Evolutionary conservation across 352 stramenopile species (phyloP), one percentile per base, ranked within the genome.

Genomic region (Elongisporangium undulatum): DNA sequence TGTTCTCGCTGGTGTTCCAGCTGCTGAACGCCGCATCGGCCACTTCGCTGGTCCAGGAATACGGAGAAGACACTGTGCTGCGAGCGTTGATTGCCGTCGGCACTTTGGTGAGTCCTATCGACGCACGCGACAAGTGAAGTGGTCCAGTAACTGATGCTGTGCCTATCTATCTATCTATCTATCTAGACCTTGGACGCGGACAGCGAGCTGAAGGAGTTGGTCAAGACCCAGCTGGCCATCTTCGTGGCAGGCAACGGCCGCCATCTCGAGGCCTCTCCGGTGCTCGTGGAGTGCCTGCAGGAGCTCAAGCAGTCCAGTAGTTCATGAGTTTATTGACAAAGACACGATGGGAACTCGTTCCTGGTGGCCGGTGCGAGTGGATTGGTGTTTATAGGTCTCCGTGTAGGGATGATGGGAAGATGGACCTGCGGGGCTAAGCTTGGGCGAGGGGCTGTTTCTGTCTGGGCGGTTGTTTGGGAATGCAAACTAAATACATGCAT

Each of bases 21-120:
- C 61, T 89, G 21, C 55, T 91, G 20, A 85, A 84, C 49, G 69
- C 77, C 21, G 59, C 76, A 9, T 71, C 71, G 24, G 66, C 75
- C 13, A 4, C 13, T 16, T 45, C 34, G 34, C 34, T 45, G 34
- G 59, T 94, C 17, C 66, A 83, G 48, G 76, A 90, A 49, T 61
- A 90, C n/a, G 79, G 80, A n/a, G 83, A 94, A 59, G 83, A 94
- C 57, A 77, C 82, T 5, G 75, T 93, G 53, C 64, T 92, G 53
- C 82, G 85, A 53, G 74, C 73, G 9, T 63, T 94, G 17, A 71
- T 90, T 24, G 62, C 83, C 5, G 75, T 93, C 29, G 85, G 81
- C 22, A 87, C 83, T 3, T 58, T 94, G 49, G 82, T 91, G 79
- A 50, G 77, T 69, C 55, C 62, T 48, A 17, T 29, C n/a, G n/a